phyloP scores from a whole-genome alignment of 1,139 yeast genomes.

The Suhomyces yuchorum region DNA sequence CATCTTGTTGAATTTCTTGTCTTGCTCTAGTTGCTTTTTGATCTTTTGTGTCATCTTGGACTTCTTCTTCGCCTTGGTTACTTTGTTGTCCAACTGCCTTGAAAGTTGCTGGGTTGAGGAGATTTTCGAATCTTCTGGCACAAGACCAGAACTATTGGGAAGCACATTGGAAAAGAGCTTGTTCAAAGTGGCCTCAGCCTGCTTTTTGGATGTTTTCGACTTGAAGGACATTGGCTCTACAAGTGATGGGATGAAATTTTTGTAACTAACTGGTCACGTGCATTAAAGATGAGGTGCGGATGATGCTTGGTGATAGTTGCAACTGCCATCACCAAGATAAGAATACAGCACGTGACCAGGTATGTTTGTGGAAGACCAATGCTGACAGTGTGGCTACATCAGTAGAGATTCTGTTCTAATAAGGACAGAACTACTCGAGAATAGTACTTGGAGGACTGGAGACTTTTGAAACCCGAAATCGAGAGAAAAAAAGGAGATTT shows the following conservation, averaged over 20 bases:
- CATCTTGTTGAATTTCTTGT: conserved; percentile 45
- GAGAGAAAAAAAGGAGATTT: too few relatives aligned
- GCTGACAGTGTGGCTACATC: too few relatives aligned
- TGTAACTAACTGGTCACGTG: background rate
- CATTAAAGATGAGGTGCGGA: background rate
- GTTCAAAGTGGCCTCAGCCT: conserved; percentile 44
- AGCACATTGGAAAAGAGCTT: conserved; percentile 44
- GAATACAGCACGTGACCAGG: too few relatives aligned
- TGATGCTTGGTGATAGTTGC: background rate
- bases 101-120: conserved; percentile 27
- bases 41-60: conserved; percentile 34
- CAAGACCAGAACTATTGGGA: conserved; percentile 36
- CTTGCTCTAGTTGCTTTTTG: conserved; percentile 36
- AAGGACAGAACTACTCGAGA: too few relatives aligned
- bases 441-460: too few relatives aligned
- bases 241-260: background rate
- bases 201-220: conserved; percentile 34
- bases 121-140: conserved; percentile 13
- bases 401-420: too few relatives aligned
- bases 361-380: too few relatives aligned
- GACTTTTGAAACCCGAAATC: too few relatives aligned
- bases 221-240: conserved; percentile 28
- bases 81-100: conserved; percentile 14
- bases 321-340: too few relatives aligned
- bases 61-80: conserved; percentile 38